A percentile compares a stretch with the other conserved stretches of the same genome.
Conservation (phyloP, 2,329 filamentous ascomycete species). For the Arthrinium puccinioides region DNA sequence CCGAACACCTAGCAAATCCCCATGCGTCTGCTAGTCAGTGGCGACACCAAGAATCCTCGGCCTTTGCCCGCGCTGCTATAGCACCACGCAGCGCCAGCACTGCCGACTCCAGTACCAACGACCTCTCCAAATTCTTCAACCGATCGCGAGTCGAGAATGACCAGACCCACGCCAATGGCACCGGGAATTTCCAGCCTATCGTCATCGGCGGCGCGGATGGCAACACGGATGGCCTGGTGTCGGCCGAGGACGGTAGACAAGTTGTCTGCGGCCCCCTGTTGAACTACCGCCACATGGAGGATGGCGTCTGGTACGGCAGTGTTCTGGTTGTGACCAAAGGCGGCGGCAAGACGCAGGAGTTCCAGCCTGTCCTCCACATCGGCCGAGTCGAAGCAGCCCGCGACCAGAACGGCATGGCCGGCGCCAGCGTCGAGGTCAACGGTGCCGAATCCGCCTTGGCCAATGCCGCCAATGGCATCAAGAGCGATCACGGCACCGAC, state of each 20-base stretch:
- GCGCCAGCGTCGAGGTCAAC: conserved; percentile 21
- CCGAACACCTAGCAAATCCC: conserved; percentile 38
- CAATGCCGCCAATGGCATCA: conserved; percentile 35
- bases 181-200: conserved; percentile 39
- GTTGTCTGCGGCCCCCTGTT: conserved; percentile 67
- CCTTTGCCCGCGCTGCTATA: conserved; percentile 44
- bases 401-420: conserved; percentile 17
- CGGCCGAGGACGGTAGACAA: conserved; percentile 41
- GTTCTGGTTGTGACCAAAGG: conserved; percentile 76
- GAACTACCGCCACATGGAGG: conserved; percentile 71
- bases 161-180: conserved; percentile 18
- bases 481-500: conserved; percentile 23
- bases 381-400: conserved; percentile 29
- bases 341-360: conserved; percentile 51
- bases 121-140: conserved; percentile 52
- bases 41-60: conserved; percentile 57
- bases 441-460: conserved; percentile 18
- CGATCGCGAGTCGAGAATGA: conserved; percentile 40
- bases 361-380: conserved; percentile 51
- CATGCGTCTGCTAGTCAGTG: conserved; percentile 51
- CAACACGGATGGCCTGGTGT: conserved; percentile 19
- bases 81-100: conserved; percentile 31
- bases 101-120: conserved; percentile 33
- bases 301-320: conserved; percentile 70
- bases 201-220: conserved; percentile 34